These are phyloP conservation scores for Oemleria cerasiformis DNA, from an alignment of 306 rosid species.

Conservation along the genomic window DNA sequence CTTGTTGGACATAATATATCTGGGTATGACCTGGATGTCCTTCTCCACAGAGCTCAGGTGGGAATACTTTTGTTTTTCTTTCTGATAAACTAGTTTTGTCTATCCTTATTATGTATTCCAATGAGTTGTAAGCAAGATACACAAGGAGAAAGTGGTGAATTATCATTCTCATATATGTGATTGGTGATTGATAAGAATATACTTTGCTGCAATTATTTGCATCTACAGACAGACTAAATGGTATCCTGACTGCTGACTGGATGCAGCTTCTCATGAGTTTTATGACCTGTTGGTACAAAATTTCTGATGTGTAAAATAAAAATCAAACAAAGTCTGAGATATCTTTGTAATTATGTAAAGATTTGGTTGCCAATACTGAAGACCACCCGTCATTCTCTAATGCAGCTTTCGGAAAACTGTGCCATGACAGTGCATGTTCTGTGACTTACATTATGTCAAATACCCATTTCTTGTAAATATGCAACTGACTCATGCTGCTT, in stretches of 20 bases:
- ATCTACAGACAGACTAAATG: not conserved
- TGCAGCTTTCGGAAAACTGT: not conserved
- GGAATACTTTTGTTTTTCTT: constrained; percentile 14
- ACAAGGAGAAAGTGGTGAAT: constrained; percentile 4
- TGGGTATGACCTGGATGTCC: constrained; percentile 91
- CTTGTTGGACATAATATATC: constrained; percentile 95
- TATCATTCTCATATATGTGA: not conserved
- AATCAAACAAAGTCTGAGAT: not conserved
- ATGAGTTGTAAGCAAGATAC: not conserved
- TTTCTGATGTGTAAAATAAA: not conserved
- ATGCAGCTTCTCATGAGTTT: not conserved
- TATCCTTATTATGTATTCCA: not conserved
- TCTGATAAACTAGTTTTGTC: not conserved
- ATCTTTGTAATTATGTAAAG: not conserved
- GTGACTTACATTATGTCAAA: not conserved
- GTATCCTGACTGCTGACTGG: constrained; percentile 3
- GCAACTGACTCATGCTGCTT: constrained; percentile 4
- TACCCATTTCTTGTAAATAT: constrained; percentile 3
- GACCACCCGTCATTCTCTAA: not conserved
- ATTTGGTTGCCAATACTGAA: not conserved
- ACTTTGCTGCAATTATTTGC: not conserved
- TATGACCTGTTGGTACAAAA: not conserved
- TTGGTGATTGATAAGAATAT: not conserved
- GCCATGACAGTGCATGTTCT: not conserved
- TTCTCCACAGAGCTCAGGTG: constrained; percentile 94